Evolutionary conservation across 1,139 yeast species (phyloP).

Genomic region (Blastobotrys raffinosifermentans): DNA sequence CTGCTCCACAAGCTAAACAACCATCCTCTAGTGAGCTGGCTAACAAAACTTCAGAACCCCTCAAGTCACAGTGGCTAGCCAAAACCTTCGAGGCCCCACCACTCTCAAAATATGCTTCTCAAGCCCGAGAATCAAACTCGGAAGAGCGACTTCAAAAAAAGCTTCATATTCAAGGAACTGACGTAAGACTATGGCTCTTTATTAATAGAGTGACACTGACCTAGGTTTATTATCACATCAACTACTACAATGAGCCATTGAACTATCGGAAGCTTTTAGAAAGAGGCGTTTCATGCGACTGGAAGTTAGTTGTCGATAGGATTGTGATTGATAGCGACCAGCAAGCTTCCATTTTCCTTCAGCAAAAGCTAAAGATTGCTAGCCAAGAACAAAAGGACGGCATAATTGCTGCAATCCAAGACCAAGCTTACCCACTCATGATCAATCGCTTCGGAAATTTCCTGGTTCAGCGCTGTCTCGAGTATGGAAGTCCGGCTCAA

Average conservation of each 20-base stretch:
- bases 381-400: constrained; percentile 29
- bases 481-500: constrained; percentile 34
- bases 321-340: constrained; percentile 37
- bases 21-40: no score
- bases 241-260: constrained; percentile 23
- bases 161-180: no score
- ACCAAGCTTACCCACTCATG: constrained; percentile 34
- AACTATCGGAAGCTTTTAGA: constrained; percentile 28
- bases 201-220: no score
- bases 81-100: not conserved
- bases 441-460: constrained; percentile 40
- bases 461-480: constrained; percentile 38
- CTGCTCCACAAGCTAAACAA: no score
- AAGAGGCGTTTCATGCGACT: constrained; percentile 26
- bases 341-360: constrained; percentile 39
- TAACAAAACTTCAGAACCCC: no score
- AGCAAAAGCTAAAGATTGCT: constrained; percentile 37
- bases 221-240: constrained; percentile 18
- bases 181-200: no score
- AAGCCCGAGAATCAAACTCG: not conserved
- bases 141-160: not conserved
- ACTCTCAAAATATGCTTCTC: not conserved
- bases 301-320: constrained; percentile 31
- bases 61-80: no score
- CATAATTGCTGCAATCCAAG: constrained; percentile 32